A percentile compares a stretch with the other conserved stretches of the same genome.
These are phyloP conservation scores for Glycine soja DNA, from an alignment of 306 rosid species.

Conservation along the genomic window DNA sequence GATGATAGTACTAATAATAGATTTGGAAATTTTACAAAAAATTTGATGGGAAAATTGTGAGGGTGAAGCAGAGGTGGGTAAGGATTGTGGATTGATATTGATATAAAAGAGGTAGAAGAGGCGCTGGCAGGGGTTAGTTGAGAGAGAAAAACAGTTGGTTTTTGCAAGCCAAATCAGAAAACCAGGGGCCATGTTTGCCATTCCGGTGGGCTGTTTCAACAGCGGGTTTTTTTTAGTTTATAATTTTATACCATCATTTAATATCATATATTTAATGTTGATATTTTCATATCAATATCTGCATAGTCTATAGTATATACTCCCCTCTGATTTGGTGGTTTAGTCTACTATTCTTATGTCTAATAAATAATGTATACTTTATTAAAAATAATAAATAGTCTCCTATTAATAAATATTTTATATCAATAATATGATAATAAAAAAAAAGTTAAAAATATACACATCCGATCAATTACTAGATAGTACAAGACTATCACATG, in stretches of 20 bases:
- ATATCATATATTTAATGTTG: background rate
- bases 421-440: too few species aligned
- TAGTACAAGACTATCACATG: background rate
- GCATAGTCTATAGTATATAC: background rate
- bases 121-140: constrained; percentile 60
- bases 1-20: background rate
- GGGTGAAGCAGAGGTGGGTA: constrained; percentile 48
- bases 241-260: background rate
- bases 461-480: background rate
- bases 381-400: too few species aligned
- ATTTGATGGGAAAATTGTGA: constrained; percentile 54
- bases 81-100: constrained; percentile 47
- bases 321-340: background rate
- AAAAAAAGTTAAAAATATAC: too few species aligned
- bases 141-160: constrained; percentile 72
- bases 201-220: constrained; percentile 99
- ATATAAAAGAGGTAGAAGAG: constrained; percentile 65
- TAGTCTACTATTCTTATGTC: background rate
- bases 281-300: background rate
- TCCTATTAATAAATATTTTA: too few species aligned
- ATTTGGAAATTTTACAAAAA: constrained; percentile 1
- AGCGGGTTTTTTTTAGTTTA: constrained; percentile 67
- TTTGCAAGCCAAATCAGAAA: constrained; percentile 61
- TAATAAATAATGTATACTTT: background rate
- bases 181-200: constrained; percentile 94